A percentile compares a stretch with the other conserved stretches of the same genome.
phyloP scores from a whole-genome alignment of 2,329 filamentous ascomycete species.

The Epichloe coenophiala region DNA sequence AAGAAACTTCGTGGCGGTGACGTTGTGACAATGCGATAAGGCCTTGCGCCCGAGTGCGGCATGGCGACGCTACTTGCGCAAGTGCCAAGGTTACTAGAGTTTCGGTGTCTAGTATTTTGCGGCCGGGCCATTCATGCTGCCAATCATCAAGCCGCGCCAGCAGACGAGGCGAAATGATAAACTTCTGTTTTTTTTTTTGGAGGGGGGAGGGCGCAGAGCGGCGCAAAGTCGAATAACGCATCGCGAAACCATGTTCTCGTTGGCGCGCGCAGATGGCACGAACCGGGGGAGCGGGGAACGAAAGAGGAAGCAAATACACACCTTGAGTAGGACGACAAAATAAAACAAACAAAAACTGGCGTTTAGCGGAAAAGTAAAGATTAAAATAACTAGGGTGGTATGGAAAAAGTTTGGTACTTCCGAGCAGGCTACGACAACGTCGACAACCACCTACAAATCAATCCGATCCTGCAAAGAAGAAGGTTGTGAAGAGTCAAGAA shows the following conservation, averaged over 20 bases:
- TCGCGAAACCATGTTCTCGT: conserved; percentile 3
- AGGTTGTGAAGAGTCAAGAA: conserved; percentile 1
- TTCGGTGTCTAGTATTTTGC: background rate
- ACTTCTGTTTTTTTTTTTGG: background rate
- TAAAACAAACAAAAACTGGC: background rate
- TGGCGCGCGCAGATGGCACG: background rate
- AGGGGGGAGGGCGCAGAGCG: background rate
- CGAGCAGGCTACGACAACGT: conserved; percentile 6
- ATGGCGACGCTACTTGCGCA: background rate
- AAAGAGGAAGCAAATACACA: conserved; percentile 1
- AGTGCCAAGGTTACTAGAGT: background rate
- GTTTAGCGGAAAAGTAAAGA: background rate
- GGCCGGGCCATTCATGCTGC: background rate
- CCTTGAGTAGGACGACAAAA: conserved; percentile 1
- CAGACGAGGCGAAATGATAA: too few relatives aligned
- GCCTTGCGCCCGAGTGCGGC: background rate
- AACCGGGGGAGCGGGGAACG: background rate
- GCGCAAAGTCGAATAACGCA: conserved; percentile 1
- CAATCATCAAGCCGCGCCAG: background rate
- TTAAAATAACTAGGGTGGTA: background rate
- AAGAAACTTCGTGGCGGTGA: background rate
- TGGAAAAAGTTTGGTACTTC: background rate
- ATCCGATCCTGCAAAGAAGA: conserved; percentile 4
- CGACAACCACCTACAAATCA: conserved; percentile 5
- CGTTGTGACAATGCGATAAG: background rate